phyloP scores from a whole-genome alignment of 1,139 yeast species.

The Ogataea hybrid region DNA sequence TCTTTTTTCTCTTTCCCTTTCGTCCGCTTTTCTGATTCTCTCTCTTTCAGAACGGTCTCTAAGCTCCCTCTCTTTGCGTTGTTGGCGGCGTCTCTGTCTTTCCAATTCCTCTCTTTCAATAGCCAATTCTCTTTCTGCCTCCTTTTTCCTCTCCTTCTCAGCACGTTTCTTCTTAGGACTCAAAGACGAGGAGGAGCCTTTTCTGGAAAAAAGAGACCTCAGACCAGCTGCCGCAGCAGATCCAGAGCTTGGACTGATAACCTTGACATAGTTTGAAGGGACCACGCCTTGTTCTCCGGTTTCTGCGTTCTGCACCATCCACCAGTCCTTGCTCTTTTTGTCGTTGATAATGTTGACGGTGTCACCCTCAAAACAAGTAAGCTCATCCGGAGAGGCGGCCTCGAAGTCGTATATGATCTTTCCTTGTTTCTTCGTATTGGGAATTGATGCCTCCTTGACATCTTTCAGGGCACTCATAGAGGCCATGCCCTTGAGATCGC shows the following conservation, averaged over 20 bases:
- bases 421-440: constrained; percentile 58
- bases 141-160: constrained; percentile 20
- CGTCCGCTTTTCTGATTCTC: constrained; percentile 41
- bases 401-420: constrained; percentile 74
- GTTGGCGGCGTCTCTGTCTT: constrained; percentile 30
- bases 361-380: constrained; percentile 77
- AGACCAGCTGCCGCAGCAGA: constrained; percentile 20
- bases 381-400: constrained; percentile 88
- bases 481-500: constrained; percentile 85
- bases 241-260: constrained; percentile 25
- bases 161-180: constrained; percentile 27
- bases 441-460: constrained; percentile 72
- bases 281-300: constrained; percentile 83
- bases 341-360: constrained; percentile 77
- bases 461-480: constrained; percentile 78
- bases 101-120: constrained; percentile 30
- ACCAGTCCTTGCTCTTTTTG: constrained; percentile 86
- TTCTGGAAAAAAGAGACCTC: constrained; percentile 31
- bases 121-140: constrained; percentile 29
- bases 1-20: constrained; percentile 34
- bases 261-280: constrained; percentile 82
- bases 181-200: constrained; percentile 27
- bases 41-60: constrained; percentile 36
- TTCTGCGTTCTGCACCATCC: constrained; percentile 77
- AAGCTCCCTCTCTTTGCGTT: constrained; percentile 32